Base-by-base conservation (phyloP, 2,329 filamentous ascomycete species). In the Nigrospora osmanthi region DNA sequence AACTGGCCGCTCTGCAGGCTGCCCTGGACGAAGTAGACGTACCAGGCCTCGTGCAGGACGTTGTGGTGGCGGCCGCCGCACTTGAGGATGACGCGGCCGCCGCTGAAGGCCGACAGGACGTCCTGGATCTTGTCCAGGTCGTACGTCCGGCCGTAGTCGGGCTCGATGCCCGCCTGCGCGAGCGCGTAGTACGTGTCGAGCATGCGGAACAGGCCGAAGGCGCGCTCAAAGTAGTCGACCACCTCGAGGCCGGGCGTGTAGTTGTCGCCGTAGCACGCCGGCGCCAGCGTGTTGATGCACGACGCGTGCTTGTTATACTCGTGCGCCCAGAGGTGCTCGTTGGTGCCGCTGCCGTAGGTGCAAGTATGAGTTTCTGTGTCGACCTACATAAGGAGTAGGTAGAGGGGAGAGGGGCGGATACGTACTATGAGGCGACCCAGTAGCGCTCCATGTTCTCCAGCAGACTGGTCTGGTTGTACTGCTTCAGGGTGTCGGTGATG, bases 281-380 rank as follows among this genome's bases (percentile, higher is more conserved):
- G 75, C 3, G 81, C 66, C 38, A 87, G 74, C 0, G 84, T 87
- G 58, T 78, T 81, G 56, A 87, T 80, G 65, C 84, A 87, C 12
- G 83, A 86, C 31, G 78, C 84, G 60, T 87, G 83, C 61, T 85
- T 86, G 60, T 73, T 71, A 76, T 81, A 87, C 58, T 87, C 83
- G 62, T 85, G 81, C 54, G 78, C 71, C 83, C 83, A 87, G 54
- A 87, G 59, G 43, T 65, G 60, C 31, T 64, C 56, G 51, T 70
- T 70, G 17, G 60, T 57, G 23, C 66, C 66, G 44, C 64, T 64
- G 44, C 11, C 13, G 34, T 6, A 23, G 15, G n/a, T 15, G 31
- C n/a, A 31, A 12, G 6, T 15, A 23, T 38, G 4, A 28, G 12
- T 11, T 13, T n/a, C 12, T 28, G 17, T n/a, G 28, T 14, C 28